Evolutionary conservation across 257 asterid genomes (phyloP), one percentile per base, ranked within the genome.

Genomic region (Gentiana dahurica): DNA sequence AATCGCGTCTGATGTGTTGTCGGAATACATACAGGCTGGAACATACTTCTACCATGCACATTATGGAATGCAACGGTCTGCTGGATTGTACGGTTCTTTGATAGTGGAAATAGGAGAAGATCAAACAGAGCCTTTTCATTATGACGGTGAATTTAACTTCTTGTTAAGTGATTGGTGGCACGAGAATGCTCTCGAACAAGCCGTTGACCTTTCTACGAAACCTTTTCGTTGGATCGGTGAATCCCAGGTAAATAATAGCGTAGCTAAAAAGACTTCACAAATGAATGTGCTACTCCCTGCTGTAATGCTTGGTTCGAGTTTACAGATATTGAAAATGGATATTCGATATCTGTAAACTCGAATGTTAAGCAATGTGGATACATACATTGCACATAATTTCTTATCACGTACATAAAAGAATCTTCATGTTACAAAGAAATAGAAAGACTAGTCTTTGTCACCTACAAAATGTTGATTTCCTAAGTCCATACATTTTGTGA

Each of bases 141-240:
- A 89, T 38, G 86, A 83, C 57, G 97, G 69, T 12, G 97, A 86
- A 64, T 83, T 86, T 47, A 65, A 70, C 58, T 13, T 89, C 4
- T 36, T 89, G 33, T 66, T 89, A 0, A 89, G 93, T 65, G 95
- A 89, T 64, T 89, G 92, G 95, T 89, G 97, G 97, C 97, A 89
- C 24, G 78, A 68, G 53, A 47, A 59, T 48, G 50, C 83, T 2
- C 86, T 67, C n/a, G 73, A 79, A 13, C 97, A 86, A 65, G 84
- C 81, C 55, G 62, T 83, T 50, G 97, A 80, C 58, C 83, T 89
- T 12, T 79, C 87, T 5, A 67, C 95, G 65, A 78, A 67, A 0
- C 97, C 97, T 34, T 59, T 89, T 79, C 87, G 79, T 13, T 89
- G 97, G 97, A 73, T 89, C 52, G 97, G 95, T 3, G 97, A 89